Evolutionary conservation across 1,139 yeast species (phyloP), one percentile per base, ranked within the genome.

Genomic region (Lodderomyces elongisporus): DNA sequence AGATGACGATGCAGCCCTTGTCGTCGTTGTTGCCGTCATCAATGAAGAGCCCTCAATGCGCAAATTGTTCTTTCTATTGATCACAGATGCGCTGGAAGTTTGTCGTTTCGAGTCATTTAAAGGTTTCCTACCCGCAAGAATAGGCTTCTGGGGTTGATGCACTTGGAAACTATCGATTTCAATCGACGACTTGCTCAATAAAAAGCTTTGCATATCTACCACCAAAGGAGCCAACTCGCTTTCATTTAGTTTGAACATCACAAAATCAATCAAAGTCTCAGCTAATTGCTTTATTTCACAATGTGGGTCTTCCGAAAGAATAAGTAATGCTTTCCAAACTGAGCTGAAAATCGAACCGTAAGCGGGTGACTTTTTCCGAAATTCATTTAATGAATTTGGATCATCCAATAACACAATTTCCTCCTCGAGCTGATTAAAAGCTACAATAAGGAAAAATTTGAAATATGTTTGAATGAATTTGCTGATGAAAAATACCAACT

Each of bases 221-320:
- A 79, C 85, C 16, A 78, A 59, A 4, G 71, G 77, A 2, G 80
- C 77, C 25, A 91, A 59, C 32, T 83, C 84, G 48, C 85, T 77
- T 33, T 76, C 77, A 44, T 77, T 76, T 35, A 91, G 61, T 37
- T 76, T 74, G 27, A 76, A 58, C 61, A 87, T 66, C 15, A 89
- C 79, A 39, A 70, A 77, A 54, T 89, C 96, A 18, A 89, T 81
- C 23, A 87, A 74, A 16, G 71, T 77, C 38, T 79, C 82, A 0
- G 96, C 93, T 42, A 77, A 66, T 36, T 75, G 74, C 37, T 77
- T 79, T 7, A 89, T 89, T 55, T 88, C 96, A 28, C 74, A 64
- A 54, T 83, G 93, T 0, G 98, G 96, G 56, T 91, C 99, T 45
- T 84, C 93, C 1, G 95, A 74, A 27, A 88, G 61, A 31, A 87